phyloP scores from a whole-genome alignment of 2,329 filamentous ascomycete genomes.

The Pseudogymnoascus sp. region DNA sequence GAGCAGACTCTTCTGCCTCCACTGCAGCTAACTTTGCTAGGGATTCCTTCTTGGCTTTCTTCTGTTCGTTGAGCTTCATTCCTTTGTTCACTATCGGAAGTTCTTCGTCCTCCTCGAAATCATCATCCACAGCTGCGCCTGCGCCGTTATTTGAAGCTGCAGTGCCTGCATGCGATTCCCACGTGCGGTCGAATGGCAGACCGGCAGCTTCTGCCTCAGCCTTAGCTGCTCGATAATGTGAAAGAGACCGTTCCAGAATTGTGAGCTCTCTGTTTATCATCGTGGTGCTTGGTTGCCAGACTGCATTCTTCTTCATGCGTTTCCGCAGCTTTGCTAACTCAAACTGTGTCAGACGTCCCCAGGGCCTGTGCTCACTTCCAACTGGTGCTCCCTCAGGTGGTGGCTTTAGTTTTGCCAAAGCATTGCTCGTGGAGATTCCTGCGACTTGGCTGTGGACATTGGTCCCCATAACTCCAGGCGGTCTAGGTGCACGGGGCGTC shows the following conservation, averaged over 20 bases:
- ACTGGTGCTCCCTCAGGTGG: constrained; percentile 51
- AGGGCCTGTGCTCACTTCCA: constrained; percentile 52
- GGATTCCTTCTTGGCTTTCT: constrained; percentile 54
- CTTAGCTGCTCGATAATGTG: constrained; percentile 54
- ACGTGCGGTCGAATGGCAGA: constrained; percentile 43
- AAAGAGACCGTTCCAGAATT: constrained; percentile 57
- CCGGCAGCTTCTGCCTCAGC: constrained; percentile 59
- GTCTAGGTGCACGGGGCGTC: constrained; percentile 23
- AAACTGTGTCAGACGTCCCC: constrained; percentile 56
- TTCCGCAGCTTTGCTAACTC: constrained; percentile 65
- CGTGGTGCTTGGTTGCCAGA: constrained; percentile 75
- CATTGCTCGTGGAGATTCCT: constrained; percentile 31
- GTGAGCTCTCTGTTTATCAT: constrained; percentile 78
- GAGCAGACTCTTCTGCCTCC: constrained; percentile 50
- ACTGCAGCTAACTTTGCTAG: constrained; percentile 53
- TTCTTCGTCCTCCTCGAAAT: constrained; percentile 51
- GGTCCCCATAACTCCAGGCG: constrained; percentile 28
- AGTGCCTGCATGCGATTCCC: background rate
- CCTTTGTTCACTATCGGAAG: constrained; percentile 52
- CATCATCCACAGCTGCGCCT: constrained; percentile 14
- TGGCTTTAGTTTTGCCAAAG: constrained; percentile 38
- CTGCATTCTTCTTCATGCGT: constrained; percentile 85
- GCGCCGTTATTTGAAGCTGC: background rate
- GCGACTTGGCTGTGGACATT: constrained; percentile 29
- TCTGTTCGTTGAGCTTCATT: constrained; percentile 71